Evolutionary conservation across 768 basidiomycete species (phyloP).

Genomic region (Psilocybe subaeruginosa): DNA sequence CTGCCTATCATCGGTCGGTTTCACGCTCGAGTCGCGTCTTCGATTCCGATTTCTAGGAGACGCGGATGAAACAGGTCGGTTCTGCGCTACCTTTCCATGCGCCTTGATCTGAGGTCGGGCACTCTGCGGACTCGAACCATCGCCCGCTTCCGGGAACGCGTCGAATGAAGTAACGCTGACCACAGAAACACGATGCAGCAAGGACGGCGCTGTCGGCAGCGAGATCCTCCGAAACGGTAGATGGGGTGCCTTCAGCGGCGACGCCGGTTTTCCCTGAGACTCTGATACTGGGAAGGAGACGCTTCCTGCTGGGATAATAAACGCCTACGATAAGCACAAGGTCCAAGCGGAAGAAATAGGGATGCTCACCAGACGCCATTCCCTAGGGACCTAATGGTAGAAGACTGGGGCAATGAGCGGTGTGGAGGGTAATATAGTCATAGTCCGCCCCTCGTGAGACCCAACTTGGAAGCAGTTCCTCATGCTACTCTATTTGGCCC

Average conservation of each 20-base stretch:
- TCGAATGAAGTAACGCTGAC: conserved; percentile 76
- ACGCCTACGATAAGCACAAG: background rate
- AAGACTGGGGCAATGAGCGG: background rate
- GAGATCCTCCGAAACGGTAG: conserved; percentile 69
- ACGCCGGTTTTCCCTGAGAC: conserved; percentile 26
- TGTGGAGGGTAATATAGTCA: background rate
- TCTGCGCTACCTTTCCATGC: conserved; percentile 25
- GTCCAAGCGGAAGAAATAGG: background rate
- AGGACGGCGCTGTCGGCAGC: conserved; percentile 53
- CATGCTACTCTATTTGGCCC: conserved; percentile 11
- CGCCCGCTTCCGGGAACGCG: conserved; percentile 57
- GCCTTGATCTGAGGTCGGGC: conserved; percentile 12
- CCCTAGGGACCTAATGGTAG: background rate
- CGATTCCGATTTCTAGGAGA: conserved; percentile 39
- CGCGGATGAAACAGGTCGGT: conserved; percentile 41
- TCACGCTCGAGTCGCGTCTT: conserved; percentile 38
- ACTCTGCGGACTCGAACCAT: conserved; percentile 15
- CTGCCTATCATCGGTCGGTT: conserved; percentile 48
- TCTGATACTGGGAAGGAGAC: conserved; percentile 19
- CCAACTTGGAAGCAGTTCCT: background rate
- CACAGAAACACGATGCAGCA: conserved; percentile 63
- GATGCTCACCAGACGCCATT: conserved; percentile 20
- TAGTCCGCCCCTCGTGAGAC: conserved; percentile 9
- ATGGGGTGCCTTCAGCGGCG: conserved; percentile 45
- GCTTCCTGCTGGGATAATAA: conserved; percentile 2